Base-by-base conservation (phyloP, 2,329 filamentous ascomycete genomes). In the Acephala macrosclerotiorum region DNA sequence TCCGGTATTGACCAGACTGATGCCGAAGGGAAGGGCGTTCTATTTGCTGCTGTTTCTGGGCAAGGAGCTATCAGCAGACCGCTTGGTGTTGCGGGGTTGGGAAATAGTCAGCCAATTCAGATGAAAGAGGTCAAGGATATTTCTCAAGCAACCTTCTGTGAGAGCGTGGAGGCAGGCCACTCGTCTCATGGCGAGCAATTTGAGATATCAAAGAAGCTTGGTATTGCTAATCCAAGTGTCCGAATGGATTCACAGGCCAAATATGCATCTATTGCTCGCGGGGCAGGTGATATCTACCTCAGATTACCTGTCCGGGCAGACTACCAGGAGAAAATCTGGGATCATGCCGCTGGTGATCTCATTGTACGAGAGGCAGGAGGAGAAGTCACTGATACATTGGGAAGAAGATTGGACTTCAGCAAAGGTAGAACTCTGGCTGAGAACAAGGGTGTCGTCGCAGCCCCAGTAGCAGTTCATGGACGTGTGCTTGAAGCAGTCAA, bases 281-380 rank as follows among this genome's bases (percentile, higher is more conserved):
- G 96, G 55, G 94, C 94, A 5, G 96, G 94, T 58, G 96, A 99
- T 76, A 90, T 99, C 71, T 99, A 99, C 81, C 86, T 99, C 65
- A 88, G 96, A 61, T 82, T 99, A 65, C 96, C 96, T 3, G 91
- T 93, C 5, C 91, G 88, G 77, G 91, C 90, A 73, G 90, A 91
- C 61, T 99, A 99, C 81, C 89, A 97, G 78, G 96, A 99, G 85
- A 99, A 99, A 87, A 99, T 99, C 72, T 99, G 96, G 96, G 96
- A 99, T 77, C 96, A 99, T 79, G 96, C 96, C 20, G 96, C 95
- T 14, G 96, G 96, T 47, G 94, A 97, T 75, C 81, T 99, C 66
- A 94, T 99, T 71, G 96, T 98, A 47, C 86, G 94, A 64, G 96
- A 99, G 81, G 94, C 96, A 2, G 96, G 96, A 60, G 96, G 96